Conservation (phyloP, 2,329 filamentous ascomycete species). For the Incumbomyces lentus region DNA sequence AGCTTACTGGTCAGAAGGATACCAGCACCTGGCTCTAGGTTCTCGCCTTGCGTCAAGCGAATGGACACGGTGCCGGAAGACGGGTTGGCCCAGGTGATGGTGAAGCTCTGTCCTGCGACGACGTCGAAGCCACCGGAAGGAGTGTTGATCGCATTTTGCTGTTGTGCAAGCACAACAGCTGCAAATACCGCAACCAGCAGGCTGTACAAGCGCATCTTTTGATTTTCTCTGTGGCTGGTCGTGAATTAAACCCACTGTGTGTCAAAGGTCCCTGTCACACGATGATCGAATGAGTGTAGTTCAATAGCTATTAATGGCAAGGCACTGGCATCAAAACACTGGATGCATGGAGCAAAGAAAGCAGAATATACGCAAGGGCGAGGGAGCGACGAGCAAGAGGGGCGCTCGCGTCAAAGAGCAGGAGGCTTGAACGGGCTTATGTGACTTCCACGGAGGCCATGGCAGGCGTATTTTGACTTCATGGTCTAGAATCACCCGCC, state of each 20-base stretch:
- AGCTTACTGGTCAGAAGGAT: conserved; percentile 35
- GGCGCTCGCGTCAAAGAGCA: no score
- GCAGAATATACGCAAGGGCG: not conserved
- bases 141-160: conserved; percentile 39
- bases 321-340: no score
- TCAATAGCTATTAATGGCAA: not conserved
- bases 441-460: no score
- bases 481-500: no score
- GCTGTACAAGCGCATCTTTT: conserved; percentile 38
- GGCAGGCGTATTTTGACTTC: no score
- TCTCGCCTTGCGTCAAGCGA: conserved; percentile 37
- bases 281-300: not conserved
- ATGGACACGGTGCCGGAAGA: conserved; percentile 42
- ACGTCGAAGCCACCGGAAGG: conserved; percentile 34
- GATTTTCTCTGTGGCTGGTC: conserved; percentile 11
- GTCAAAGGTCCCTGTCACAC: not conserved
- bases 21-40: conserved; percentile 32
- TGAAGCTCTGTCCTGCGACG: conserved; percentile 36
- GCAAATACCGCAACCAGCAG: conserved; percentile 36
- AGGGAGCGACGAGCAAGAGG: not conserved
- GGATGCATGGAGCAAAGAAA: not conserved
- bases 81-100: conserved; percentile 40
- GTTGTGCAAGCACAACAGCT: conserved; percentile 33
- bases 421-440: no score
- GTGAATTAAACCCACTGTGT: not conserved